A percentile compares a stretch with the other conserved stretches of the same genome.
Evolutionary conservation across 345 rosid genomes (phyloP).

Genomic region (Clausena lansium): DNA sequence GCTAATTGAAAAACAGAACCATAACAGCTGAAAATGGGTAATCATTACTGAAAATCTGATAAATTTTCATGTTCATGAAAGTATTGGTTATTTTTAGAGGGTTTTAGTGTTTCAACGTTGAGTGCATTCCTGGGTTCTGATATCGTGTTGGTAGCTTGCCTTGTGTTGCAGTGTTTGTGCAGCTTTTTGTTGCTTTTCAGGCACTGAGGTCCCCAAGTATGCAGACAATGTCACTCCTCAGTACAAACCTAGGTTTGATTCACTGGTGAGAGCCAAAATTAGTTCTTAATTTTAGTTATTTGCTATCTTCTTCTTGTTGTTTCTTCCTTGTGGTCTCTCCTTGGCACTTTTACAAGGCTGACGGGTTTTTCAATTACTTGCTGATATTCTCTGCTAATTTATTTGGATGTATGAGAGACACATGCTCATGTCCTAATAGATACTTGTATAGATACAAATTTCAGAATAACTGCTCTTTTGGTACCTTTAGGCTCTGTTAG

Average conservation of each 20-base stretch:
- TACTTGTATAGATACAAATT: background rate
- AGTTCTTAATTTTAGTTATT: background rate
- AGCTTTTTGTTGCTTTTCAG: conserved; percentile 25
- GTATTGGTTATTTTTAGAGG: background rate
- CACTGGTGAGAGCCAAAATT: conserved; percentile 47
- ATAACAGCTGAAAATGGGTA: too few relatives aligned
- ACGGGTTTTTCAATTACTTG: background rate
- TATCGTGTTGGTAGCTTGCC: background rate
- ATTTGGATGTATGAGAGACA: background rate
- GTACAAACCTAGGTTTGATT: conserved; percentile 79
- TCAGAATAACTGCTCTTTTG: background rate
- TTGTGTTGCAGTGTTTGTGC: background rate
- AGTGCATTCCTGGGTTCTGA: background rate
- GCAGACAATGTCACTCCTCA: conserved; percentile 77
- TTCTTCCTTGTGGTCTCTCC: too few relatives aligned
- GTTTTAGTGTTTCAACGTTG: background rate
- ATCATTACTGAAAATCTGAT: background rate
- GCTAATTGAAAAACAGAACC: too few relatives aligned
- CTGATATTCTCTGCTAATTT: background rate
- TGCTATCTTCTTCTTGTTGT: background rate
- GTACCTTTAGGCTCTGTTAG: background rate
- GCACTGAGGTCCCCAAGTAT: conserved; percentile 72
- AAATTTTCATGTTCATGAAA: background rate
- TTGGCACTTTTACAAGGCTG: background rate
- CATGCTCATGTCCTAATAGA: background rate